Percentiles rank a stretch among this genome's conserved stretches.
phyloP scores from a whole-genome alignment of 208 protist species.

The Crithidia fasciculata region DNA sequence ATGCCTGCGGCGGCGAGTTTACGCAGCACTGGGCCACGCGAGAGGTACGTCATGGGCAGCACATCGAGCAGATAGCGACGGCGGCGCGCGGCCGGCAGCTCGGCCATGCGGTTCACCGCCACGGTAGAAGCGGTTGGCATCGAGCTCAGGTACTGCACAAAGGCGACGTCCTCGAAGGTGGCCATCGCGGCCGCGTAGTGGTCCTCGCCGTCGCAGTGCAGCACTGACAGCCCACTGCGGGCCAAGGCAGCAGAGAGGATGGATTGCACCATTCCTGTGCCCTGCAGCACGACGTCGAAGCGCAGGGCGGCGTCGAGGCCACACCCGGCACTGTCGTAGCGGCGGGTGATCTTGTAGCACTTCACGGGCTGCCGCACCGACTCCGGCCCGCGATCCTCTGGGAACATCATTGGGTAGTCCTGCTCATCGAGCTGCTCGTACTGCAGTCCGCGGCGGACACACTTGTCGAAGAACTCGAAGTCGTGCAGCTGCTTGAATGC shows the following conservation, averaged over 20 bases:
- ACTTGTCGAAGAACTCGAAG: slow-evolving; percentile 89
- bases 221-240: slow-evolving; percentile 81
- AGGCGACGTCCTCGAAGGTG: slow-evolving; percentile 47
- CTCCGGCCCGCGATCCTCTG: slow-evolving; percentile 82
- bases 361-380: slow-evolving; percentile 83
- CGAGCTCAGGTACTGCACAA: slow-evolving; percentile 42
- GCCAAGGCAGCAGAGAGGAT: slow-evolving; percentile 84
- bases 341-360: slow-evolving; percentile 72
- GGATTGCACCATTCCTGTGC: slow-evolving; percentile 87
- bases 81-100: slow-evolving; percentile 23
- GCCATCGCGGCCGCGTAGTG: slow-evolving; percentile 79
- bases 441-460: slow-evolving; percentile 63
- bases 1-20: slow-evolving; percentile 57
- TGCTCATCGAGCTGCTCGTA: slow-evolving; percentile 84
- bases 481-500: slow-evolving; percentile 85
- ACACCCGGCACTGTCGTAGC: slow-evolving; percentile 57
- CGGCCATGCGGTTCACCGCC: slow-evolving; percentile 37
- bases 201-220: slow-evolving; percentile 90
- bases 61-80: slow-evolving; percentile 67
- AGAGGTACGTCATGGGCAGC: slow-evolving; percentile 66
- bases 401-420: slow-evolving; percentile 89
- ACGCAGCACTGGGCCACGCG: slow-evolving; percentile 54
- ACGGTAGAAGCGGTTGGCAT: neutral
- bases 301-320: slow-evolving; percentile 40
- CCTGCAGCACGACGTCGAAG: slow-evolving; percentile 89